Conservation (phyloP, 305 asterid genomes). For the Galium porrigens region DNA sequence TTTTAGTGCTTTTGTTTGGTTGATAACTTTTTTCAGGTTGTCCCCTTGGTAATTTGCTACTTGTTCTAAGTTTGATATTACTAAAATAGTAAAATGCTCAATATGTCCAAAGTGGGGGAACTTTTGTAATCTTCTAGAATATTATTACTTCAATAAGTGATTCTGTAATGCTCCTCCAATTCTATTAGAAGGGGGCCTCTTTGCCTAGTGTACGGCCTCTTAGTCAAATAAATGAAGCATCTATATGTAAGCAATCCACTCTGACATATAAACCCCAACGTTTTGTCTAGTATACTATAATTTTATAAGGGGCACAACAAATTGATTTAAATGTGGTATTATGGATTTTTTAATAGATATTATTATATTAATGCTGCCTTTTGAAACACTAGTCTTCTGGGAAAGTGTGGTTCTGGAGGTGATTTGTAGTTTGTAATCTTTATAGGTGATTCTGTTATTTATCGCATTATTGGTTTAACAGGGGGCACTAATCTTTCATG, state of each 20-base stretch:
- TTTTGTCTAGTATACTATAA: not conserved
- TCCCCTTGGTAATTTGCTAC: not conserved
- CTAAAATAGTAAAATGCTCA: not conserved
- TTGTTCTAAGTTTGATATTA: not conserved
- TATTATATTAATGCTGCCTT: not conserved
- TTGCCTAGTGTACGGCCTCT: not conserved
- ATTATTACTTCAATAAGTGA: not conserved
- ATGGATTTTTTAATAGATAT: not conserved
- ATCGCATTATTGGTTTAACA: constrained; percentile 23
- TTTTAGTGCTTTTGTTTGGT: not conserved
- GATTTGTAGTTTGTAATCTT: not conserved
- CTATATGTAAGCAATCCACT: not conserved
- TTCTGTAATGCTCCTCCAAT: not conserved
- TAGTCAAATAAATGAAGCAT: not conserved
- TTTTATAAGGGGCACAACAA: not conserved
- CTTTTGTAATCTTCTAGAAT: not conserved
- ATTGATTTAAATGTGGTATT: not conserved
- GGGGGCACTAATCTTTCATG: constrained; percentile 93
- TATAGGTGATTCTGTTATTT: constrained; percentile 1
- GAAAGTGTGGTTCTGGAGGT: not conserved
- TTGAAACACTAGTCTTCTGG: not conserved
- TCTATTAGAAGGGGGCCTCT: not conserved
- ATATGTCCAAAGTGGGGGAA: not conserved
- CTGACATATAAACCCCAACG: not conserved
- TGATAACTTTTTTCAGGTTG: not conserved